Conservation (phyloP, 306 rosid species). For the Nissolia schottii region DNA sequence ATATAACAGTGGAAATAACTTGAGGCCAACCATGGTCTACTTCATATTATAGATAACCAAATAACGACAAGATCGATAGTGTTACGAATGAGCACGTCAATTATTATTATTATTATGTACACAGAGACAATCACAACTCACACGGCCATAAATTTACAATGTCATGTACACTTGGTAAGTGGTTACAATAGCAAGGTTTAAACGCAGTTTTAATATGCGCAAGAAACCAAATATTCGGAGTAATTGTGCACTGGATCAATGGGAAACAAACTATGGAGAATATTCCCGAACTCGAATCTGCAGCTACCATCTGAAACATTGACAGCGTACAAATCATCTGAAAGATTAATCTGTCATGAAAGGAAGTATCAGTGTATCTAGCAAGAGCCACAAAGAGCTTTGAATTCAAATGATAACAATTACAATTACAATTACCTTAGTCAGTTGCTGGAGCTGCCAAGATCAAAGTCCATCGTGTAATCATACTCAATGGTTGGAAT, state of each 20-base stretch:
- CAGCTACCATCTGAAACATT: constrained; percentile 25
- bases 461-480: constrained; percentile 96
- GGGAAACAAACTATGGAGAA: background rate
- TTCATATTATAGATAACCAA: background rate
- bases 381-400: too few species aligned
- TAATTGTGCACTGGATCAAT: constrained; percentile 4
- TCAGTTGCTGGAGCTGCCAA: constrained; percentile 84
- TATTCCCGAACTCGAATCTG: constrained; percentile 14
- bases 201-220: background rate
- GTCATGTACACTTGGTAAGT: constrained; percentile 29
- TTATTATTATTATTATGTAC: too few species aligned
- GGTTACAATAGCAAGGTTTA: background rate
- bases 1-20: background rate
- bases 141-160: constrained; percentile 20
- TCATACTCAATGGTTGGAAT: constrained; percentile 97
- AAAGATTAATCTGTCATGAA: background rate
- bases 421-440: constrained; percentile 29
- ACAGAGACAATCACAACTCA: constrained; percentile 2
- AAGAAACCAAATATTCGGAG: background rate
- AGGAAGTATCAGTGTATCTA: background rate
- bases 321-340: background rate
- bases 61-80: background rate
- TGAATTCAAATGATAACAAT: background rate
- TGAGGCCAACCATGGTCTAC: background rate
- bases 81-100: background rate